Evolutionary conservation across 2,329 filamentous ascomycete genomes (phyloP), one percentile per base, ranked within the genome.

Genomic region (Fusarium tuaranense): DNA sequence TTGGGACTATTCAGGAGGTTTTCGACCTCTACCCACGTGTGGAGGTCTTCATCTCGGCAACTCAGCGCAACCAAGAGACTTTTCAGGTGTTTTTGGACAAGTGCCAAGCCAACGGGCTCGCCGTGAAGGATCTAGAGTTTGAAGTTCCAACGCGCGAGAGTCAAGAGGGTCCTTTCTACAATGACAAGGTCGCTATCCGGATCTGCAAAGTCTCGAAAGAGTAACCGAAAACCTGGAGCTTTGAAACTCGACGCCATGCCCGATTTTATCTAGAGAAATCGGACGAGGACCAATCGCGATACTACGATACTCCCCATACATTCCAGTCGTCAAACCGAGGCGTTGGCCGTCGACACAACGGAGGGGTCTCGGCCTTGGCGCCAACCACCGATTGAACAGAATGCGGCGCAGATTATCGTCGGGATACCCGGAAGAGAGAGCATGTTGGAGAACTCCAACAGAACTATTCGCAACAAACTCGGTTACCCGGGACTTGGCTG

Each of bases 1-100:
- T 94, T 4, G 87, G 86, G 4, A 95, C 93, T 4, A 81, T 95
- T 62, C 83, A 87, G 36, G 88, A 92, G 60, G 83, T 95, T 14
- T 89, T 93, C 59, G 84, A 84, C 2, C 78, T 91, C 64, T 89
- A 90, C 71, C 88, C 90, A 3, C 78, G 79, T 0, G 84, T 91
- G 16, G 84, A 88, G 55, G 88, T 94, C 39, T 83, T 95, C 55
- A 91, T 95, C 68, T 88, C 93, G 5, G 92, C 92, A 20, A 92
- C 93, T 0, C 88, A 95, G 73, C 87, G 94, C 70, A 95, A 95
- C 76, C 85, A 87, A 68, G 85, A 89, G 68, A 95, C 94, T 0
- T 93, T 93, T 78, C 86, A 89, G 70, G 85, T 85, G 7, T 95
- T 95, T 80, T 78, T 90, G 71, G 83, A 87, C 27, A 87, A 86